Evolutionary conservation across 164 flowering plant species (phyloP).

Genomic region (Taxillus chinensis): DNA sequence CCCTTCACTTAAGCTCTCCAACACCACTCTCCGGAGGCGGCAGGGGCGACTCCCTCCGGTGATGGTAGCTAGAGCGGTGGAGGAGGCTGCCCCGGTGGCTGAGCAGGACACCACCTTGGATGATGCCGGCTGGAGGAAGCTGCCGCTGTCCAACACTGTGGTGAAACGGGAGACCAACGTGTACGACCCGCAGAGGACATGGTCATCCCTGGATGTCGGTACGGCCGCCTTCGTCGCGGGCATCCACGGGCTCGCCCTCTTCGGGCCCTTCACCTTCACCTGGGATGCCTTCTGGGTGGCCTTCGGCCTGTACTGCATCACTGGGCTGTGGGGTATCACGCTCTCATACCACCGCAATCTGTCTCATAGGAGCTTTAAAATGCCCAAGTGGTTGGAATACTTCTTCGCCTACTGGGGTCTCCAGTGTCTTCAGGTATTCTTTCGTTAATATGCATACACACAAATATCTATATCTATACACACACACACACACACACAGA

Average conservation of each 20-base stretch:
- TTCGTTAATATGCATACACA: neutral
- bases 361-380: neutral
- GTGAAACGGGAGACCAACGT: neutral
- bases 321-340: neutral
- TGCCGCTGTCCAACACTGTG: neutral
- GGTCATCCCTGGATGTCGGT: neutral
- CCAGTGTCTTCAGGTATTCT: neutral
- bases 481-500: no score
- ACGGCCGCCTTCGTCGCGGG: neutral
- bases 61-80: neutral
- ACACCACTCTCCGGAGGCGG: neutral
- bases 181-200: neutral
- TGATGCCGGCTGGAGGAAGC: neutral
- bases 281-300: conserved; percentile 5
- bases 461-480: neutral
- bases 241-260: neutral
- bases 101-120: neutral
- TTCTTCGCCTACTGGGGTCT: neutral
- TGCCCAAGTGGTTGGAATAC: neutral
- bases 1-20: neutral
- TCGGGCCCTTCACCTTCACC: conserved; percentile 1
- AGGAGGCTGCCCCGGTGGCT: neutral
- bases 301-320: neutral
- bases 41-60: neutral
- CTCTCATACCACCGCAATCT: neutral